These are phyloP conservation scores for Blastomyces percursus DNA, from an alignment of 2,329 filamentous ascomycete species.

Conservation along the genomic window DNA sequence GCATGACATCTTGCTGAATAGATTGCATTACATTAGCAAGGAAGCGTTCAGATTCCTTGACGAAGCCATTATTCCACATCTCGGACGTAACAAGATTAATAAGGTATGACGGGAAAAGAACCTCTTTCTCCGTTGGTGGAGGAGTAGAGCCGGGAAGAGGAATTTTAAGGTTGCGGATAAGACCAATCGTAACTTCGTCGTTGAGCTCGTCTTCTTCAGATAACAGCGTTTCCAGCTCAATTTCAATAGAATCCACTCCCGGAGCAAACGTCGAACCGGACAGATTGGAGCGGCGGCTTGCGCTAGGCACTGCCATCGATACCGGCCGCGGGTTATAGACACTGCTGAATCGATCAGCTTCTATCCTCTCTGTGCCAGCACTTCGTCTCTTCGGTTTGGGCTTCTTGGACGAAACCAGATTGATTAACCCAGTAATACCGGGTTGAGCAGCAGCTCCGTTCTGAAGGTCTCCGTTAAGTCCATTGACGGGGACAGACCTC, in stretches of 20 bases:
- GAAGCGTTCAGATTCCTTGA: conserved; percentile 98
- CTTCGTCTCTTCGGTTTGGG: conserved; percentile 72
- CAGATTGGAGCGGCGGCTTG: conserved; percentile 49
- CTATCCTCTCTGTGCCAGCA: conserved; percentile 73
- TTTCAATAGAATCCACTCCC: conserved; percentile 79
- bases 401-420: conserved; percentile 93
- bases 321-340: conserved; percentile 91
- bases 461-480: conserved; percentile 47
- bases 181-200: conserved; percentile 89
- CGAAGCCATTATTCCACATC: conserved; percentile 99
- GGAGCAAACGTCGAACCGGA: conserved; percentile 69
- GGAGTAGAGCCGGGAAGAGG: conserved; percentile 77
- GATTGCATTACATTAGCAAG: conserved; percentile 99
- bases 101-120: conserved; percentile 94
- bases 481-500: conserved; percentile 61
- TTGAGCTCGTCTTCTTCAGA: conserved; percentile 94
- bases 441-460: conserved; percentile 51
- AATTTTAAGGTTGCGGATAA: conserved; percentile 95
- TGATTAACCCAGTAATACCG: conserved; percentile 71
- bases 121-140: conserved; percentile 93
- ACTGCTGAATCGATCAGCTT: conserved; percentile 79
- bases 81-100: conserved; percentile 98
- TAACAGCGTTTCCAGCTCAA: conserved; percentile 85
- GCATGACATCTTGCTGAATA: conserved; percentile 98
- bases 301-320: conserved; percentile 74